These are phyloP conservation scores for Talaromyces proteolyticus DNA, from an alignment of 495 filamentous ascomycete species.

Conservation along the genomic window DNA sequence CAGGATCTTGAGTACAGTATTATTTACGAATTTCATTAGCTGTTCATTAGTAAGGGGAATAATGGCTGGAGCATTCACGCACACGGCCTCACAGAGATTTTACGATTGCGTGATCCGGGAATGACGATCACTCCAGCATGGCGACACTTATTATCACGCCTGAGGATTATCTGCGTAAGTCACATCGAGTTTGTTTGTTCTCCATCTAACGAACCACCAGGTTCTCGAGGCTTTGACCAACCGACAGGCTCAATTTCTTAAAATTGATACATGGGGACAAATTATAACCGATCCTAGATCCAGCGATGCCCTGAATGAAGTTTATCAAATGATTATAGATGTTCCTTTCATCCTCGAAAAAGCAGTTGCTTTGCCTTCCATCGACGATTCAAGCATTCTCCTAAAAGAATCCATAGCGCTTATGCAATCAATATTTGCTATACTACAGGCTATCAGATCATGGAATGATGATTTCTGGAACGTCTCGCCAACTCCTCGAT, in stretches of 20 bases:
- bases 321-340: not conserved
- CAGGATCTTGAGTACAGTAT: too few species aligned
- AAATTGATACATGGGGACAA: not conserved
- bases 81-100: not conserved
- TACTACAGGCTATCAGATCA: not conserved
- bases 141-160: not conserved
- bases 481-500: not conserved
- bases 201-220: not conserved
- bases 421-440: not conserved
- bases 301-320: not conserved
- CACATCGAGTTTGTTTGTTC: not conserved
- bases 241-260: not conserved
- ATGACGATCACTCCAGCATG: not conserved
- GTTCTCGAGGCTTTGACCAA: not conserved
- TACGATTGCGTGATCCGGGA: not conserved
- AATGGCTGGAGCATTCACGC: not conserved
- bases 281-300: not conserved
- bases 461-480: not conserved
- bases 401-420: not conserved
- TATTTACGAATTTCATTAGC: not conserved
- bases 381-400: not conserved
- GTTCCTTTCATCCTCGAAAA: not conserved
- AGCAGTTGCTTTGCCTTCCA: not conserved
- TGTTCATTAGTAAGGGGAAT: not conserved
- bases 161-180: not conserved